Percentiles rank a stretch among this genome's conserved stretches.
phyloP scores from a whole-genome alignment of 75 land plant species.

The Larix kaempferi region DNA sequence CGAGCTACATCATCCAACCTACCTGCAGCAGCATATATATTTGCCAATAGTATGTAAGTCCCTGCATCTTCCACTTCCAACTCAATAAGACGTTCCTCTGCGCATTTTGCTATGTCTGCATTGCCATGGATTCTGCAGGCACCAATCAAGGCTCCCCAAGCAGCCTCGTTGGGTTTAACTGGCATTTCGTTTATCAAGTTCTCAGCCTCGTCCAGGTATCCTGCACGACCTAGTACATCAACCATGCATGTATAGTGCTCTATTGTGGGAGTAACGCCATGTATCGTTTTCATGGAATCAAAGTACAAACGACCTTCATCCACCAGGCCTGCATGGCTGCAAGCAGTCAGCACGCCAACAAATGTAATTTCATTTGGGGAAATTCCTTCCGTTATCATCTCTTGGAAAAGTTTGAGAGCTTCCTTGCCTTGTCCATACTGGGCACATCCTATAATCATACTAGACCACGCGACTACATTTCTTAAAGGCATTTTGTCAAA shows the following conservation, averaged over 20 bases:
- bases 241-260: slow-evolving; percentile 13
- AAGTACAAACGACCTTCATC: not conserved
- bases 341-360: slow-evolving; percentile 1
- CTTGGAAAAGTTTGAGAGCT: slow-evolving; percentile 12
- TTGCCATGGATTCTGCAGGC: not conserved
- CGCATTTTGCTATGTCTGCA: not conserved
- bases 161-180: not conserved
- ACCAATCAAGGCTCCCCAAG: slow-evolving; percentile 12
- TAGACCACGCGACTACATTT: slow-evolving; percentile 25
- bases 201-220: slow-evolving; percentile 11
- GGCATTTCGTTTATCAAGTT: slow-evolving; percentile 4
- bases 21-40: slow-evolving; percentile 23
- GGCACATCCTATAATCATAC: slow-evolving; percentile 24
- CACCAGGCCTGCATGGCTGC: not conserved
- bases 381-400: not conserved
- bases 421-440: slow-evolving; percentile 13
- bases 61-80: not conserved
- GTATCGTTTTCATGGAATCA: not conserved
- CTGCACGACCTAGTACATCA: slow-evolving; percentile 13
- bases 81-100: not conserved
- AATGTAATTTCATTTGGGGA: not conserved
- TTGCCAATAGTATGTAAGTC: slow-evolving; percentile 18
- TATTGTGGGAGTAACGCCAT: not conserved
- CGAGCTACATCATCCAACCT: slow-evolving; percentile 32
- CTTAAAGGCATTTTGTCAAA: slow-evolving; percentile 23